These are phyloP conservation scores for Huntiella decipiens DNA, from an alignment of 2,329 filamentous ascomycete genomes.

Conservation along the genomic window DNA sequence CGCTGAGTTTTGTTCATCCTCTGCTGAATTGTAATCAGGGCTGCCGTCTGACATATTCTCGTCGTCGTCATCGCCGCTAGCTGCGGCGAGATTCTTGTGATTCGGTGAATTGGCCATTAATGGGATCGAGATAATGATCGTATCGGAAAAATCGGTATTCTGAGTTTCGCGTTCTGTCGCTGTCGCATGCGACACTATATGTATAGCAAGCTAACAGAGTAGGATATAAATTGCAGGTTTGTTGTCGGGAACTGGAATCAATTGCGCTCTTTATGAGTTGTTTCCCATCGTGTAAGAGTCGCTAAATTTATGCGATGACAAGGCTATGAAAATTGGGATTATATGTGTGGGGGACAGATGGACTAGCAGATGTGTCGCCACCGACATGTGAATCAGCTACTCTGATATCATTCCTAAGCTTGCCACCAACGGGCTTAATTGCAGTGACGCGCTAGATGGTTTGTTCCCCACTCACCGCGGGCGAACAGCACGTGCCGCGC, in stretches of 20 bases:
- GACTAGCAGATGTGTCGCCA: too few relatives aligned
- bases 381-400: too few relatives aligned
- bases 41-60: conserved; percentile 13
- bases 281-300: conserved; percentile 1
- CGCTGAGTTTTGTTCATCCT: conserved; percentile 28
- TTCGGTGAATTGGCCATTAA: neutral
- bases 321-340: neutral
- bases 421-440: too few relatives aligned
- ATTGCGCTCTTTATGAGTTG: too few relatives aligned
- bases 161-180: conserved; percentile 37
- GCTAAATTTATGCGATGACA: neutral
- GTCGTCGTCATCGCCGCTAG: conserved; percentile 14
- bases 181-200: conserved; percentile 7
- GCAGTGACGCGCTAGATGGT: neutral
- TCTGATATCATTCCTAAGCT: too few relatives aligned
- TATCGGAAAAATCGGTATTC: conserved; percentile 31
- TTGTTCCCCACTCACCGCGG: too few relatives aligned
- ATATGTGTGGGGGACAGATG: neutral
- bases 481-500: too few relatives aligned
- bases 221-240: neutral
- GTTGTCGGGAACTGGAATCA: neutral
- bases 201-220: neutral
- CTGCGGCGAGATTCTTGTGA: conserved; percentile 10
- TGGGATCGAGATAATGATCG: conserved; percentile 9
- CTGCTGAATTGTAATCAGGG: conserved; percentile 15